Evolutionary conservation across 345 rosid genomes (phyloP).

Genomic region (Murraya koenigii): DNA sequence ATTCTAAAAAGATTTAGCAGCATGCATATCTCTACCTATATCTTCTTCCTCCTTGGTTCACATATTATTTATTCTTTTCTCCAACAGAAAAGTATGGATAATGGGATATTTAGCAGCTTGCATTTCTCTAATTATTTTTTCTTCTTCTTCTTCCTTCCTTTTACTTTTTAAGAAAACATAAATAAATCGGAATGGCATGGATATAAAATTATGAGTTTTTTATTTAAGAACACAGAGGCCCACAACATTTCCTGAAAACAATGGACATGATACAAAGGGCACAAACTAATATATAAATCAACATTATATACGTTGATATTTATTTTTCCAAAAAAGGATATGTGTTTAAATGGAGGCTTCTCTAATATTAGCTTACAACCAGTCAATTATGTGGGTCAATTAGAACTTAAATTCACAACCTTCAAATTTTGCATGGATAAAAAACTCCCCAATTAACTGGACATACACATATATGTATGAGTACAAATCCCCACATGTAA

Average conservation of each 20-base stretch:
- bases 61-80: no score
- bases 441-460: background rate
- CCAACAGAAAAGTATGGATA: background rate
- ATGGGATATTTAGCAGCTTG: background rate
- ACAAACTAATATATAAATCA: background rate
- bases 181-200: background rate
- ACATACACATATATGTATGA: background rate
- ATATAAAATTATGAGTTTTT: background rate
- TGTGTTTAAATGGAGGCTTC: background rate
- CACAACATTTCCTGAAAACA: background rate
- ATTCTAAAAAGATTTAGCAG: constrained; percentile 10
- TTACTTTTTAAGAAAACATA: background rate
- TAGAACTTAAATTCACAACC: no score
- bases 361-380: background rate
- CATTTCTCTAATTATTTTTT: background rate
- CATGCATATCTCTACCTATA: background rate
- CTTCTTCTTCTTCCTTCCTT: background rate
- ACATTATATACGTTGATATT: background rate
- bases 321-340: background rate
- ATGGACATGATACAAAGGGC: background rate
- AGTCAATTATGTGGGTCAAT: background rate
- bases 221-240: background rate
- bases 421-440: background rate
- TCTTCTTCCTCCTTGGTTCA: background rate
- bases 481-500: background rate